Percentiles rank a stretch among this genome's conserved stretches.
phyloP scores from a whole-genome alignment of 1,139 yeast species.

The Kodamaea derodonti region DNA sequence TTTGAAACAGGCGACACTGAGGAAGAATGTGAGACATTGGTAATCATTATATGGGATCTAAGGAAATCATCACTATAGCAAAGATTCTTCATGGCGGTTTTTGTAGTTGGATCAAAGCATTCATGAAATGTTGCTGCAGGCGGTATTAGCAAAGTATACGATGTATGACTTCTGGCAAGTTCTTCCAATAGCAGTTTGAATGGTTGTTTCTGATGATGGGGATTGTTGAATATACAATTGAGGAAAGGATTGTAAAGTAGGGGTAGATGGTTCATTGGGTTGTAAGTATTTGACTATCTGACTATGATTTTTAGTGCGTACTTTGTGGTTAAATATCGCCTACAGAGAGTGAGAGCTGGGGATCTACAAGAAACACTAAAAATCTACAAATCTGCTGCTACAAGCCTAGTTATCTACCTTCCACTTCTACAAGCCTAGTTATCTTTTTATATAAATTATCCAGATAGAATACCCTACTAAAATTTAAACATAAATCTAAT shows the following conservation, averaged over 20 bases:
- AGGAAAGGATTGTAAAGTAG: constrained; percentile 59
- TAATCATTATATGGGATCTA: constrained; percentile 61
- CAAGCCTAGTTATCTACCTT: too few relatives aligned
- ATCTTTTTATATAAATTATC: too few relatives aligned
- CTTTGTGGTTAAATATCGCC: too few relatives aligned
- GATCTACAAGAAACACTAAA: too few relatives aligned
- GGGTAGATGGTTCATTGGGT: constrained; percentile 25
- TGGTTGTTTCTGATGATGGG: constrained; percentile 49
- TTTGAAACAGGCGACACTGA: constrained; percentile 40
- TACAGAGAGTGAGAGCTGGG: too few relatives aligned
- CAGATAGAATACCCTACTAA: too few relatives aligned
- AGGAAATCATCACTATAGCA: constrained; percentile 68
- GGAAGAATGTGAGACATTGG: constrained; percentile 29
- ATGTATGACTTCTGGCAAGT: constrained; percentile 38
- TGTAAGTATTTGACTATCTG: too few relatives aligned
- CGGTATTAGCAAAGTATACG: constrained; percentile 60
- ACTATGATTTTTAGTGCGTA: too few relatives aligned
- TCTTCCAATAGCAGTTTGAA: constrained; percentile 44
- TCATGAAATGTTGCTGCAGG: constrained; percentile 49
- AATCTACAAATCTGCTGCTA: too few relatives aligned
- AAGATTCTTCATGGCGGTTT: constrained; percentile 46
- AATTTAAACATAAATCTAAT: too few relatives aligned
- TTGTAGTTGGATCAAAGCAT: constrained; percentile 42
- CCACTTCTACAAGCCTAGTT: too few relatives aligned
- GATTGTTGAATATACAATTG: constrained; percentile 66